Base-by-base conservation (phyloP, 768 basidiomycete genomes). In the Suillus americanus region DNA sequence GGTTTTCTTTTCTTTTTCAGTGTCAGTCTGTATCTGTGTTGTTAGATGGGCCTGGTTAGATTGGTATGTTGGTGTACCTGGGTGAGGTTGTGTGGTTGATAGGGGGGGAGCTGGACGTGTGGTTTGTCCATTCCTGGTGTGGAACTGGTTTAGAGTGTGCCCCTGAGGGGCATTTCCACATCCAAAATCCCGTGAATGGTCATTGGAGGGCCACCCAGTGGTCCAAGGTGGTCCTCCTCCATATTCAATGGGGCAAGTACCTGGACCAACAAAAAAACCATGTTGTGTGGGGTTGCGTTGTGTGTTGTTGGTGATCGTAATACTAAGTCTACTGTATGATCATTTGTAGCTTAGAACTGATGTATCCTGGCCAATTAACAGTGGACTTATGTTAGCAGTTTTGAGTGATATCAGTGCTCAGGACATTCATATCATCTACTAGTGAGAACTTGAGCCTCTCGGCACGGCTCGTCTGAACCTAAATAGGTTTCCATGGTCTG, bases 171-270 rank as follows among this genome's bases (percentile, higher is more conserved):
- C 48, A 2, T 13, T 2, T 25, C 48, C 48, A 50, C 48, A 25
- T 50, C 48, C 14, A 8, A 8, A 16, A 3, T 0, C 5, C 14
- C 10, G 2, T 6, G 25, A 5, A 0, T 9, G 3, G 48, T 51
- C 50, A 16, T 51, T 1, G 2, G 25, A 4, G 50, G 16, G 7
- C 16, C 25, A 28, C 50, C 50, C 50, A 51, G 50, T 51, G 25
- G 50, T 28, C 0, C 2, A 8, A 51, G 16, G 50, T 1, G 25
- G 28, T 5, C 16, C 25, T 3, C 14, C 50, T 28, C 8, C 25
- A 3, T 5, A 0, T 3, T 6, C 20, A 1, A 0, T 23, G 23
- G 3, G 5, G 23, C 0, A 5, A 25, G 48, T 1, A 25, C 48
- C 23, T 1, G 1, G 23, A 28, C 50, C 16, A 2, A 6, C 13